Conservation (phyloP, 2,329 filamentous ascomycete genomes). For the Corniculantispora saksenae region DNA sequence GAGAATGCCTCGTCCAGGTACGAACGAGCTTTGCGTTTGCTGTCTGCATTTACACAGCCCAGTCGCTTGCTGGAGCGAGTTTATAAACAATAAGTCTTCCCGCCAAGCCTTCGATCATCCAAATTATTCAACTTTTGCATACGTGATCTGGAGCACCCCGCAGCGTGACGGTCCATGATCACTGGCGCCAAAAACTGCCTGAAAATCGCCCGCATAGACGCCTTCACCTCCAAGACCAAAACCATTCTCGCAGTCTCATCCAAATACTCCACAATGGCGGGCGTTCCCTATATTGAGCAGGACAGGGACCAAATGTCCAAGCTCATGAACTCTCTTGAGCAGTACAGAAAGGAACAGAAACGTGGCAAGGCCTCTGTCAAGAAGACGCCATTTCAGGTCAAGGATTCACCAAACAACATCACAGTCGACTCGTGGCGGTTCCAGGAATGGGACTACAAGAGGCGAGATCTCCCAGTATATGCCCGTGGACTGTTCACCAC, state of each 20-base stretch:
- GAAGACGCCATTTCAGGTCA: conserved; percentile 75
- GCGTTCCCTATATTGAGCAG: conserved; percentile 66
- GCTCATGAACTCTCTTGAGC: conserved; percentile 66
- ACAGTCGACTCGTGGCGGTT: conserved; percentile 89
- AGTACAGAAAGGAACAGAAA: conserved; percentile 52
- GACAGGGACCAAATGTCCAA: conserved; percentile 66
- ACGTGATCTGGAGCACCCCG: too few relatives aligned
- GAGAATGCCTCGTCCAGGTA: conserved; percentile 1
- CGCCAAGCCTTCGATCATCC: not conserved
- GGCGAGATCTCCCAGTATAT: conserved; percentile 80
- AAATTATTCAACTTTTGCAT: not conserved
- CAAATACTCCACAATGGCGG: conserved; percentile 13
- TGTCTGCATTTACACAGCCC: not conserved
- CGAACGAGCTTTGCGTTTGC: conserved; percentile 5
- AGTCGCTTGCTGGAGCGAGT: not conserved
- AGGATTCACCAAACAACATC: conserved; percentile 61
- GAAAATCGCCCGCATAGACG: not conserved
- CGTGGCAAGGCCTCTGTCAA: conserved; percentile 71
- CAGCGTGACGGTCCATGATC: not conserved
- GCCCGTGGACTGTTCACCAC: conserved; percentile 94
- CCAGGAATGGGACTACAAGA: conserved; percentile 96
- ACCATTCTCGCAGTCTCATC: not conserved
- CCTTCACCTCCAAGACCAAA: not conserved
- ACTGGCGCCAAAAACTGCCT: not conserved
- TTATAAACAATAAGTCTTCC: not conserved